A percentile compares a stretch with the other conserved stretches of the same genome.
These are phyloP conservation scores for Phytophthora capsici DNA, from an alignment of 352 stramenopile genomes.

Conservation along the genomic window DNA sequence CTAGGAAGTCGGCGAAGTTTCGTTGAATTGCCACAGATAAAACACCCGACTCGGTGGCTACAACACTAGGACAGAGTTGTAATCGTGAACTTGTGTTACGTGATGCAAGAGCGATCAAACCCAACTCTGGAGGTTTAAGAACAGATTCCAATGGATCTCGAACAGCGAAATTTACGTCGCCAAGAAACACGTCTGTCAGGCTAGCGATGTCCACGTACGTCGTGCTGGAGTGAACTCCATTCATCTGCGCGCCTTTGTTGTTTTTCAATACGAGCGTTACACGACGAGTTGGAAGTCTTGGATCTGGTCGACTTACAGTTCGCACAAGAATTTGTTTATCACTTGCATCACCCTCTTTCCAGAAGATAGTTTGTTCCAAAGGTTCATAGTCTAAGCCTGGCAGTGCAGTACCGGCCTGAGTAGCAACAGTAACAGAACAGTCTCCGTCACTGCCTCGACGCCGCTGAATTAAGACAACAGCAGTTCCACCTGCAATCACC, in stretches of 20 bases:
- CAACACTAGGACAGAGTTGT: slow-evolving; percentile 53
- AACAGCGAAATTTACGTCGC: slow-evolving; percentile 64
- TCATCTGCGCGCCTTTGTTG: slow-evolving; percentile 29
- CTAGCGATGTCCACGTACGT: slow-evolving; percentile 55
- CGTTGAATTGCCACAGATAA: slow-evolving; percentile 59
- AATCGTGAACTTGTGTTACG: slow-evolving; percentile 57
- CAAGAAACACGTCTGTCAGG: slow-evolving; percentile 42
- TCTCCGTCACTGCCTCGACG: slow-evolving; percentile 57
- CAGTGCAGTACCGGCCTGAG: slow-evolving; percentile 53
- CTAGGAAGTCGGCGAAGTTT: slow-evolving; percentile 46
- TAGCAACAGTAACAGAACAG: slow-evolving; percentile 49
- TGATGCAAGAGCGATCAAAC: slow-evolving; percentile 57
- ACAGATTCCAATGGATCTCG: slow-evolving; percentile 39
- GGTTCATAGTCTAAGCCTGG: slow-evolving; percentile 58
- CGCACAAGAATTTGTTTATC: slow-evolving; percentile 60
- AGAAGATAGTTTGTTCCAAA: slow-evolving; percentile 44
- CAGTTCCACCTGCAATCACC: slow-evolving; percentile 51
- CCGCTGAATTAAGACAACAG: slow-evolving; percentile 59
- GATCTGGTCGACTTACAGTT: slow-evolving; percentile 42
- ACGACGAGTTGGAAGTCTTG: slow-evolving; percentile 29
- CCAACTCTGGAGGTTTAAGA: slow-evolving; percentile 46
- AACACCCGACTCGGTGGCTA: slow-evolving; percentile 38
- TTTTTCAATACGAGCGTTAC: slow-evolving; percentile 50
- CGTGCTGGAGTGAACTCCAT: slow-evolving; percentile 34
- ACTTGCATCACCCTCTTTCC: slow-evolving; percentile 57